Evolutionary conservation across 352 stramenopile genomes (phyloP).

Genomic region (Phytophthora niederhauseri): DNA sequence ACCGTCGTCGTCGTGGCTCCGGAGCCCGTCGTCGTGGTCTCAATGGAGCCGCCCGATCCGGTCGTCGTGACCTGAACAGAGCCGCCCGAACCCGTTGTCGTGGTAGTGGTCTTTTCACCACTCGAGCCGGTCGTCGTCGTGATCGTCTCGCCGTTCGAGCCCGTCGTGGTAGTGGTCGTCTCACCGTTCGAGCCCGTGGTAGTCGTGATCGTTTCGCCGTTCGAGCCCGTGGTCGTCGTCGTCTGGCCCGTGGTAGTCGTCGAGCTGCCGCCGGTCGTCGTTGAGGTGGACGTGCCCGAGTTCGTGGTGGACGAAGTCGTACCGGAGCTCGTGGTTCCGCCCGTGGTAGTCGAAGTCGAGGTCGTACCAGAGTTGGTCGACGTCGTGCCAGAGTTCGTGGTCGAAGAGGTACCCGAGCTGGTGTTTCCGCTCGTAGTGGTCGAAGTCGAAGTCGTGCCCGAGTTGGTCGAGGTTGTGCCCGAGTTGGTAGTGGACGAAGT

Average conservation of each 20-base stretch:
- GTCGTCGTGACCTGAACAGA: conserved; percentile 25
- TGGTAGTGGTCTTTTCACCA: conserved; percentile 18
- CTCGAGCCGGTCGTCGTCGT: conserved; percentile 15
- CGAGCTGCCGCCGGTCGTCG: conserved; percentile 12
- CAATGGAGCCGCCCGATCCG: conserved; percentile 22
- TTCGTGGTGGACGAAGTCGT: conserved; percentile 2
- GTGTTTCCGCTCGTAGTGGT: conserved; percentile 4
- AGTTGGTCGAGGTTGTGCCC: conserved; percentile 13
- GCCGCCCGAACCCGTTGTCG: conserved; percentile 26
- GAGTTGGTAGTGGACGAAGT: conserved; percentile 1
- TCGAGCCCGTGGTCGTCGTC: conserved; percentile 19
- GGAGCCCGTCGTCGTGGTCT: conserved; percentile 20
- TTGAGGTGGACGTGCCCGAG: conserved; percentile 13
- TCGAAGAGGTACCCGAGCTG: neutral
- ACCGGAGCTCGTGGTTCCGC: neutral
- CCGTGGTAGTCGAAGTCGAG: conserved; percentile 11
- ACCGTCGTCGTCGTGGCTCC: conserved; percentile 14
- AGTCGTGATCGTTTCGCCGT: conserved; percentile 13
- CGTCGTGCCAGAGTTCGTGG: conserved; percentile 11
- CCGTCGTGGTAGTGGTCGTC: conserved; percentile 14
- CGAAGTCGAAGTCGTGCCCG: conserved; percentile 8
- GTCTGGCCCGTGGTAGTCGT: conserved; percentile 19
- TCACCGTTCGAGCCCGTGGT: conserved; percentile 18
- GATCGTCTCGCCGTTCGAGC: conserved; percentile 13
- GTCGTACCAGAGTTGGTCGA: conserved; percentile 14